phyloP scores from a whole-genome alignment of 2,329 filamentous ascomycete genomes.

The Cladosporium sp. region DNA sequence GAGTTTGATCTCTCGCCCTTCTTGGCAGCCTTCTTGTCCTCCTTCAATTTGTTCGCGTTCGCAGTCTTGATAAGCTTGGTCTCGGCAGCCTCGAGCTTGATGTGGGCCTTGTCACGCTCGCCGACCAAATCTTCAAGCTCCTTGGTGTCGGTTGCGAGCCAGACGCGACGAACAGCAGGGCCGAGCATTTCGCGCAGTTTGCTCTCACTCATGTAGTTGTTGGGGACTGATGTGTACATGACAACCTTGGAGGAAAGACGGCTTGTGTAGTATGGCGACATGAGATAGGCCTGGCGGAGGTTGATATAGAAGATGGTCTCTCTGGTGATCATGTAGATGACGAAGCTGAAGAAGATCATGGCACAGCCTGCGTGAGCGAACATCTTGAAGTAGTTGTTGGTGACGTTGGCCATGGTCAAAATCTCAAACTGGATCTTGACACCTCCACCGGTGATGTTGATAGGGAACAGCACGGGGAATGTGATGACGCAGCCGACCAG shows the following conservation, averaged over 20 bases:
- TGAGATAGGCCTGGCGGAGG: slow-evolving; percentile 83
- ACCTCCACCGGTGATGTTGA: slow-evolving; percentile 79
- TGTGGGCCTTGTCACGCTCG: slow-evolving; percentile 73
- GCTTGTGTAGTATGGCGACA: slow-evolving; percentile 77
- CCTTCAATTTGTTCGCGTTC: slow-evolving; percentile 67
- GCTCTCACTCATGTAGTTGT: slow-evolving; percentile 70
- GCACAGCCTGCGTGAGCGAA: slow-evolving; percentile 78
- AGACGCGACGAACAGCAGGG: slow-evolving; percentile 72
- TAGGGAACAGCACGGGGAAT: slow-evolving; percentile 82
- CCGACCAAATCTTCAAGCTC: slow-evolving; percentile 77
- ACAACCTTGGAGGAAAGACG: slow-evolving; percentile 88
- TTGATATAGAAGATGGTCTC: slow-evolving; percentile 92
- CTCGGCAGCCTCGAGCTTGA: slow-evolving; percentile 81
- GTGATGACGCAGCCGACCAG: slow-evolving; percentile 79
- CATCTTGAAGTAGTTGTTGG: slow-evolving; percentile 60
- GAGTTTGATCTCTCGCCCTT: slow-evolving; percentile 45
- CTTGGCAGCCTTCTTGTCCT: slow-evolving; percentile 62
- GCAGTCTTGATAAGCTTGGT: slow-evolving; percentile 77
- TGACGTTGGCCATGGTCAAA: slow-evolving; percentile 74
- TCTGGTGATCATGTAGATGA: slow-evolving; percentile 82
- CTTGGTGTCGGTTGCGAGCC: slow-evolving; percentile 74
- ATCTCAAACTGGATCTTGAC: slow-evolving; percentile 65
- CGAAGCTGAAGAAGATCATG: slow-evolving; percentile 80
- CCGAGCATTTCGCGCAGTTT: slow-evolving; percentile 78
- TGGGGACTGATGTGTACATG: slow-evolving; percentile 80